A percentile compares a stretch with the other conserved stretches of the same genome.
Conservation (phyloP, 805 yeast genomes). For the Candida ficus region DNA sequence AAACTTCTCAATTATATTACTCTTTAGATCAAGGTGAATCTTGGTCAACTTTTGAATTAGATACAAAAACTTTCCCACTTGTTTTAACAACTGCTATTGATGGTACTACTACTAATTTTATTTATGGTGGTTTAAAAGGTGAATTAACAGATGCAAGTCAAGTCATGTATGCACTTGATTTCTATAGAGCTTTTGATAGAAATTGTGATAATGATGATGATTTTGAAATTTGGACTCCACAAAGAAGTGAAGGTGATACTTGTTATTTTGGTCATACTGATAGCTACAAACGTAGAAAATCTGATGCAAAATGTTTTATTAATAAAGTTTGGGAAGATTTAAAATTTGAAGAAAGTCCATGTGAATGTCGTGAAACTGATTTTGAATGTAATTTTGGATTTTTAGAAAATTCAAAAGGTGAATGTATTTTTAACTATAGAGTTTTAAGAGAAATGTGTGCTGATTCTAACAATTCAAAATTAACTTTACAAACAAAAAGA, state of each 20-base stretch:
- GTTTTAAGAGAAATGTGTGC: constrained; percentile 31
- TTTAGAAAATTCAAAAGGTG: constrained; percentile 30
- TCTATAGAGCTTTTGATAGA: constrained; percentile 48
- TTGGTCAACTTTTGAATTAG: constrained; percentile 52
- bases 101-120: constrained; percentile 61
- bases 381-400: constrained; percentile 67
- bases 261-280: constrained; percentile 74
- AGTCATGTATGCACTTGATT: constrained; percentile 42
- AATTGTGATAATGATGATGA: constrained; percentile 39
- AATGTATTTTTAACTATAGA: constrained; percentile 41
- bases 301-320: constrained; percentile 54
- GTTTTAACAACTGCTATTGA: constrained; percentile 57
- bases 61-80: constrained; percentile 36
- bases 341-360: constrained; percentile 44
- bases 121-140: constrained; percentile 39
- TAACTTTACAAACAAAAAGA: constrained; percentile 13
- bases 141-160: constrained; percentile 6
- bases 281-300: constrained; percentile 60
- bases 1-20: constrained; percentile 36
- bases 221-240: constrained; percentile 55
- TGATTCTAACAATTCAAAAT: constrained; percentile 14
- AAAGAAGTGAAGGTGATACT: constrained; percentile 33
- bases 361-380: constrained; percentile 60
- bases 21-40: constrained; percentile 72
- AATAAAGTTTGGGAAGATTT: constrained; percentile 35